Percentiles rank a stretch among this genome's conserved stretches.
Conservation (phyloP, 257 asterid genomes). For the Craterostigma plantagineum region DNA sequence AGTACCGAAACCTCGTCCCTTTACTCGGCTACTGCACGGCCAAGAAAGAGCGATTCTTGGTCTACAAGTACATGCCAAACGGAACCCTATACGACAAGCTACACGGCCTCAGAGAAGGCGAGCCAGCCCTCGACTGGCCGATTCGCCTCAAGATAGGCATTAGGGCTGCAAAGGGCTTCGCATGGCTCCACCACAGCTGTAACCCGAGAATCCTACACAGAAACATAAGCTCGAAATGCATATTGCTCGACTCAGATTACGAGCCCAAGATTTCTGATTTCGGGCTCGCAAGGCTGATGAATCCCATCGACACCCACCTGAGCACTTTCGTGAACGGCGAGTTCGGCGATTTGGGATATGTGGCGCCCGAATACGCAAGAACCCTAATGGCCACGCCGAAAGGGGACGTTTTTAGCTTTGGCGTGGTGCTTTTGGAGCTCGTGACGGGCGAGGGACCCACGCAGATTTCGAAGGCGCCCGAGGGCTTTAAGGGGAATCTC, state of each 20-base stretch:
- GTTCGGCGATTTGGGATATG: slow-evolving; percentile 80
- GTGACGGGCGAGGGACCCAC: slow-evolving; percentile 59
- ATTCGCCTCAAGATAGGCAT: slow-evolving; percentile 38
- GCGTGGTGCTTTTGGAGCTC: slow-evolving; percentile 77
- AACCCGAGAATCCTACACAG: slow-evolving; percentile 60
- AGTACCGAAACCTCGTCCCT: slow-evolving; percentile 51
- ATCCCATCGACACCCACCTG: slow-evolving; percentile 75
- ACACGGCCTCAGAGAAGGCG: slow-evolving; percentile 18
- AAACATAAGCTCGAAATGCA: slow-evolving; percentile 49
- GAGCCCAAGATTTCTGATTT: slow-evolving; percentile 70
- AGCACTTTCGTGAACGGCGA: slow-evolving; percentile 89
- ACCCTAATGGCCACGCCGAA: slow-evolving; percentile 78
- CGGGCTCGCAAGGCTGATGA: slow-evolving; percentile 85
- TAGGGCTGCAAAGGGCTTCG: slow-evolving; percentile 47
- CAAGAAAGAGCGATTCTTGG: slow-evolving; percentile 40
- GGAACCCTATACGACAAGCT: slow-evolving; percentile 45
- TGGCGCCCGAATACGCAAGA: slow-evolving; percentile 66
- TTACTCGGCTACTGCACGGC: slow-evolving; percentile 47
- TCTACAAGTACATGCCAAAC: slow-evolving; percentile 41
- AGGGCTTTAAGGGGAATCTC: slow-evolving; percentile 60
- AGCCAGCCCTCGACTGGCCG: slow-evolving; percentile 42
- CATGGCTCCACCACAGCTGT: slow-evolving; percentile 64
- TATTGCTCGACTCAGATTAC: slow-evolving; percentile 27
- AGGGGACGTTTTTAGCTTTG: slow-evolving; percentile 85
- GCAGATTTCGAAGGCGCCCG: slow-evolving; percentile 39